Evolutionary conservation across 441 rosid genomes (phyloP), one percentile per base, ranked within the genome.

Genomic region (Dalechampia spathulata): DNA sequence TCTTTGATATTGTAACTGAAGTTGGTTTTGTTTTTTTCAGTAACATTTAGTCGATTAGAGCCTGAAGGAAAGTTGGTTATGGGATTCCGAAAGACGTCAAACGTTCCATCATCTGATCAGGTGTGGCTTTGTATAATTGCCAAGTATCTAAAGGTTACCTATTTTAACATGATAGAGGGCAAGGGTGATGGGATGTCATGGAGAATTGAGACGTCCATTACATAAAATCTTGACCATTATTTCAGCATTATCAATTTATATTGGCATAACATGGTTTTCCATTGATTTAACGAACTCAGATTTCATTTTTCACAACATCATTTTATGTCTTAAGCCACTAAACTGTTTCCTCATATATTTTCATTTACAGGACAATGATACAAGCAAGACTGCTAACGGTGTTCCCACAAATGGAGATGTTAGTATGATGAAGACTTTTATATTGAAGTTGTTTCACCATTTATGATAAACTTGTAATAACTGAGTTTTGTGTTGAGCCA

Each of bases 1-100:
- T 14, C 64, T 57, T 54, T 67, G 57, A 38, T 52, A 42, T 53
- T 70, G 62, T 41, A 54, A 58, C 80, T 73, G 73, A 78, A 64
- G 64, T 59, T 60, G 57, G 38, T 11, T 67, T 68, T 68, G 38
- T 34, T 68, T 80, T 71, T 55, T 51, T 45, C 83, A 94, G 99
- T 94, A 58, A 86, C 96, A 40, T 94, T 94, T 72, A 90, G 95
- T 74, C 86, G 99, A 54, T 51, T 83, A 59, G 98, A 87, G 71
- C 98, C 99, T 19, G 95, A 86, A 76, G 92, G 95, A 67, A 94
- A 88, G 71, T 72, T 94, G 75, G 80, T 90, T 55, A 86, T 94
- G 96, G 99, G 96, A 67, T 90, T 77, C 74, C 84, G 98, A 69
- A 94, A 94, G 84, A 92, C 98, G 32, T 68, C 94, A 43, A 56